Percentiles rank a stretch among this genome's conserved stretches.
Evolutionary conservation across 176 grass and related monocot genomes (phyloP).

Genomic region (Oryza rufipogon): DNA sequence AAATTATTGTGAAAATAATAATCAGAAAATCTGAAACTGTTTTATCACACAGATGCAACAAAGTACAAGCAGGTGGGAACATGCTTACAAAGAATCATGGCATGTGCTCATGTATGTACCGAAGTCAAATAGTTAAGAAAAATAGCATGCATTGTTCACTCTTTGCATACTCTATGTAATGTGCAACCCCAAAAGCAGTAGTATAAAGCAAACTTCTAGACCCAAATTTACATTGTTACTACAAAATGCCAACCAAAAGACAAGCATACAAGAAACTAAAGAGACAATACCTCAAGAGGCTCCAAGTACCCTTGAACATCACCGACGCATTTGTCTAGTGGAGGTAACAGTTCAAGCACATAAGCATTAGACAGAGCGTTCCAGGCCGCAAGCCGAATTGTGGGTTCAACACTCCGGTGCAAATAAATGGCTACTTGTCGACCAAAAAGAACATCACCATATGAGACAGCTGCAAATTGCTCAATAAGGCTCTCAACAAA

Average conservation of each 20-base stretch:
- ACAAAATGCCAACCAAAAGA: neutral
- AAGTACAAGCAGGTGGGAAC: no score
- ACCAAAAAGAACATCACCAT: conserved; percentile 42
- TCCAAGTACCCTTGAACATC: conserved; percentile 44
- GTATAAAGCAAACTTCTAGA: no score
- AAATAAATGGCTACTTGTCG: conserved; percentile 93
- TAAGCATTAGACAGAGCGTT: conserved; percentile 64
- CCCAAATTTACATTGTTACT: no score
- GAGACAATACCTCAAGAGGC: conserved; percentile 78
- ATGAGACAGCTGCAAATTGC: conserved; percentile 63
- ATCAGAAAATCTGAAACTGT: neutral
- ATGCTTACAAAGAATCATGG: no score
- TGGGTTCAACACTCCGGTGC: conserved; percentile 64
- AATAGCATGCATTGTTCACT: neutral
- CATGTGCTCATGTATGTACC: no score
- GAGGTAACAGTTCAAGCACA: conserved; percentile 83
- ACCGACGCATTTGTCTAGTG: conserved; percentile 77
- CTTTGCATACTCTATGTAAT: no score
- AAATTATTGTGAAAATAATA: conserved; percentile 34
- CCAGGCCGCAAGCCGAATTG: conserved; percentile 71
- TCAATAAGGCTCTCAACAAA: conserved; percentile 78
- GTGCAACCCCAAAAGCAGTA: no score
- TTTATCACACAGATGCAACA: neutral
- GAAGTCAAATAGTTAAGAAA: no score
- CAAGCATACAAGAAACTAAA: conserved; percentile 32